These are phyloP conservation scores for Papiliotrema fonsecae DNA, from an alignment of 1,284 basidiomycete genomes.

Conservation along the genomic window DNA sequence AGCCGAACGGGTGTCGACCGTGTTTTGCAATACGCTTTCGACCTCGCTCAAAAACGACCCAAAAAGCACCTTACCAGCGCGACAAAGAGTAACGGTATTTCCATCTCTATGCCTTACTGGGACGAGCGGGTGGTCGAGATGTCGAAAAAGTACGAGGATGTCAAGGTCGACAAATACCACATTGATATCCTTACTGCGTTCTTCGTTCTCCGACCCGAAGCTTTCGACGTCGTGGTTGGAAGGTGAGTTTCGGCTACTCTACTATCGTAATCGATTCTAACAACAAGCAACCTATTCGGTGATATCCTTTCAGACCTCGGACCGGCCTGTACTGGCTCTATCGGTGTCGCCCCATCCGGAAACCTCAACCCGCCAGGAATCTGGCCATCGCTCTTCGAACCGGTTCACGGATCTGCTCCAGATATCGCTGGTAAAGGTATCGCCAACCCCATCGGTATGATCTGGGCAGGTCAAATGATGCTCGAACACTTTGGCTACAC, in stretches of 20 bases:
- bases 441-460: slow-evolving; percentile 50
- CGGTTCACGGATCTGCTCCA: slow-evolving; percentile 80
- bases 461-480: slow-evolving; percentile 60
- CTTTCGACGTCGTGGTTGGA: slow-evolving; percentile 56
- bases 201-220: slow-evolving; percentile 55
- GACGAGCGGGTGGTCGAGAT: slow-evolving; percentile 50
- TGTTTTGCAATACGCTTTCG: slow-evolving; percentile 56
- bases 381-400: slow-evolving; percentile 52
- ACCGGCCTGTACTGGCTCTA: slow-evolving; percentile 57
- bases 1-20: slow-evolving; percentile 55
- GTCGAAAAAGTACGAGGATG: slow-evolving; percentile 53
- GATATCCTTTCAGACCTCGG: slow-evolving; percentile 74
- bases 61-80: slow-evolving; percentile 56
- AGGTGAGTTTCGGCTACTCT: slow-evolving; percentile 17
- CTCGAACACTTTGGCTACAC: slow-evolving; percentile 54
- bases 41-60: slow-evolving; percentile 52
- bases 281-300: slow-evolving; percentile 14
- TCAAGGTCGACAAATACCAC: slow-evolving; percentile 55
- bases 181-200: slow-evolving; percentile 53
- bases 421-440: slow-evolving; percentile 66
- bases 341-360: slow-evolving; percentile 57
- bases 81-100: slow-evolving; percentile 53
- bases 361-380: slow-evolving; percentile 54
- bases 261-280: not conserved
- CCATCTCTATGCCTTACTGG: slow-evolving; percentile 31